Evolutionary conservation across 306 rosid genomes (phyloP), one percentile per base, ranked within the genome.

Genomic region (Gastrolobium bilobum): DNA sequence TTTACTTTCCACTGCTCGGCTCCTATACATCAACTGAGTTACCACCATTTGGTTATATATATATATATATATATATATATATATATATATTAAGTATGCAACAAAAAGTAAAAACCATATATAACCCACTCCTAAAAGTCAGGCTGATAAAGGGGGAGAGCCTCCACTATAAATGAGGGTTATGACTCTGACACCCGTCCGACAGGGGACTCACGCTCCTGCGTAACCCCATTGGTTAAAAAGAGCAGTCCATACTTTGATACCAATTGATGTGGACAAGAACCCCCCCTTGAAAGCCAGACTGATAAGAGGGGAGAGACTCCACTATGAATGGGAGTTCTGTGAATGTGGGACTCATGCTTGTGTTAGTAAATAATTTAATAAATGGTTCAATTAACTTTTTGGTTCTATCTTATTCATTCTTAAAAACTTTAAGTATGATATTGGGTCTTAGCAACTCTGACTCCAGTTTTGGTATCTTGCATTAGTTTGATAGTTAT

Each of bases 241-340:
- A 37, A 48, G 65, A 42, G 46, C 58, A 7, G 52, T 73, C 68
- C 10, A 29, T 54, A 14, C 44, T 30, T 34, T 31, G 31, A 42
- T 46, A 4, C 42, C 42, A 43, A 31, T 38, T 73, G 56, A 43
- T 30, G 57, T 42, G 14, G 53, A 73, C 44, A 57, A 14, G 44
- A 70, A 56, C 9, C 66, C 10, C 3, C 65, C 39, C 67, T 7
- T 30, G 33, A 50, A 61, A 44, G 38, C 61, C 37, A 60, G 29
- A 58, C 68, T 59, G 46, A 48, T 48, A 34, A 42, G 37, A 37
- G 63, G 62, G 72, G n/a, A 62, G 62, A 75, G 46, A n/a, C 44
- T 57, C 53, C 37, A 7, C 33, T 31, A 20, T 26, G 57, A 6
- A 35, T 13, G 30, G 73, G n/a, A 71, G 62, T 38, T 54, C 30